A percentile compares a stretch with the other conserved stretches of the same genome.
Evolutionary conservation across 768 basidiomycete species (phyloP).

Genomic region (Russula brevipes): DNA sequence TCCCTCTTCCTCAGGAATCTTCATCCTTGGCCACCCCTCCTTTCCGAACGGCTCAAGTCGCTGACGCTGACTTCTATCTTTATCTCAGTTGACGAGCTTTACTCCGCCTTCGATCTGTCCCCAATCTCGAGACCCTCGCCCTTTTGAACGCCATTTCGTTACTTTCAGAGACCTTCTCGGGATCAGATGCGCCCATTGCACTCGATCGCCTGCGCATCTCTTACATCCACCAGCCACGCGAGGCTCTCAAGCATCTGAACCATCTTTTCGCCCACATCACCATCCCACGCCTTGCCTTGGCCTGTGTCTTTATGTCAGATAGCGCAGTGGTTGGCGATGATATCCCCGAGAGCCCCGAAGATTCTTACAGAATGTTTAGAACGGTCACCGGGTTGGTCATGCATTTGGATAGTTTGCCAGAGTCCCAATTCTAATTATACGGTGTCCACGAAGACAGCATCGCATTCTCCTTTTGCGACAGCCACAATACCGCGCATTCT

Average conservation of each 20-base stretch:
- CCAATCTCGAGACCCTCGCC: conserved; percentile 17
- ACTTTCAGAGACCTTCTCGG: conserved; percentile 19
- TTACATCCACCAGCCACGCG: conserved; percentile 17
- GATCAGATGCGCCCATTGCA: conserved; percentile 7
- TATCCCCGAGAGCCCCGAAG: conserved; percentile 16
- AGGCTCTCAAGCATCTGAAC: conserved; percentile 16
- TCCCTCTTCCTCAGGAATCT: conserved; percentile 13
- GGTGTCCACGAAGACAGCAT: conserved; percentile 13
- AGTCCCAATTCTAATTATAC: conserved; percentile 20
- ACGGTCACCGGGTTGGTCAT: conserved; percentile 15
- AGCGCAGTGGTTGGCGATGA: conserved; percentile 20
- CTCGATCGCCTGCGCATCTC: conserved; percentile 17
- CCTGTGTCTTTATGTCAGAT: conserved; percentile 18
- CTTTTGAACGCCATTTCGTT: conserved; percentile 18
- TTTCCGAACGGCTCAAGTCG: conserved; percentile 18
- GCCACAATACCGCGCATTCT: conserved; percentile 9
- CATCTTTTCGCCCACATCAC: conserved; percentile 7
- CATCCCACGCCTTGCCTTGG: conserved; percentile 16
- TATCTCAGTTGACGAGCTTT: conserved; percentile 20
- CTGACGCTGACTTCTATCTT: conserved; percentile 16
- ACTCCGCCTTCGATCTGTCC: conserved; percentile 18
- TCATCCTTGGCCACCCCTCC: conserved; percentile 19
- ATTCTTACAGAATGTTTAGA: conserved; percentile 11
- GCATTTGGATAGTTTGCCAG: conserved; percentile 19
- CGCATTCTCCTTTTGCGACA: conserved; percentile 18